A percentile compares a stretch with the other conserved stretches of the same genome.
These are phyloP conservation scores for Mycena rosella DNA, from an alignment of 768 basidiomycete species.

Conservation along the genomic window DNA sequence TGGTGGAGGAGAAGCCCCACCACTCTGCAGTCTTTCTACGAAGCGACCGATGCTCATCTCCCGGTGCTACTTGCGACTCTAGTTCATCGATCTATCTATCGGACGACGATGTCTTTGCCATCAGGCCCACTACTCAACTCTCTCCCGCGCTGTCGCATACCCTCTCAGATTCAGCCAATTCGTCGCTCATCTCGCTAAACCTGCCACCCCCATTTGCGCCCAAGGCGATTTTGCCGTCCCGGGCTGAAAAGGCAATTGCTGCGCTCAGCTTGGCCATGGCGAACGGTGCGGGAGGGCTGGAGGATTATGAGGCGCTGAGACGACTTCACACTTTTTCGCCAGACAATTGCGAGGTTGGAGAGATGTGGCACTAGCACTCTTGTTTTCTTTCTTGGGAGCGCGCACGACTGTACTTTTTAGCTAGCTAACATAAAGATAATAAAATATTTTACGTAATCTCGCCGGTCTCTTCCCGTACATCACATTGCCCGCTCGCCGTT, in stretches of 20 bases:
- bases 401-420: not conserved
- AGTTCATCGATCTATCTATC: constrained; percentile 47
- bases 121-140: constrained; percentile 34
- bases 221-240: constrained; percentile 50
- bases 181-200: constrained; percentile 55
- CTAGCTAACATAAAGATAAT: no score
- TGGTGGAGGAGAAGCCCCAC: constrained; percentile 55
- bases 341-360: constrained; percentile 65
- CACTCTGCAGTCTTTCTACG: constrained; percentile 28
- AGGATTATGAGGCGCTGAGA: constrained; percentile 66
- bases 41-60: constrained; percentile 48
- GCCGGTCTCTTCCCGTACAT: no score
- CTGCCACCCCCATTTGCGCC: constrained; percentile 38
- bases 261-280: constrained; percentile 72
- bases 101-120: constrained; percentile 48
- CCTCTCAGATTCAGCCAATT: constrained; percentile 52
- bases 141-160: constrained; percentile 53
- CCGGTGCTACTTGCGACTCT: constrained; percentile 43
- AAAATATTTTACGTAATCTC: not conserved
- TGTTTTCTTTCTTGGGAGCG: constrained; percentile 2
- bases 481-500: not conserved
- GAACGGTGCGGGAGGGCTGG: constrained; percentile 71
- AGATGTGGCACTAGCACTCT: constrained; percentile 65
- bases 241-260: constrained; percentile 70
- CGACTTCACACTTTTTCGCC: constrained; percentile 49